These are phyloP conservation scores for Melocanna baccifera DNA, from an alignment of 176 grass and related monocot genomes.

Conservation along the genomic window DNA sequence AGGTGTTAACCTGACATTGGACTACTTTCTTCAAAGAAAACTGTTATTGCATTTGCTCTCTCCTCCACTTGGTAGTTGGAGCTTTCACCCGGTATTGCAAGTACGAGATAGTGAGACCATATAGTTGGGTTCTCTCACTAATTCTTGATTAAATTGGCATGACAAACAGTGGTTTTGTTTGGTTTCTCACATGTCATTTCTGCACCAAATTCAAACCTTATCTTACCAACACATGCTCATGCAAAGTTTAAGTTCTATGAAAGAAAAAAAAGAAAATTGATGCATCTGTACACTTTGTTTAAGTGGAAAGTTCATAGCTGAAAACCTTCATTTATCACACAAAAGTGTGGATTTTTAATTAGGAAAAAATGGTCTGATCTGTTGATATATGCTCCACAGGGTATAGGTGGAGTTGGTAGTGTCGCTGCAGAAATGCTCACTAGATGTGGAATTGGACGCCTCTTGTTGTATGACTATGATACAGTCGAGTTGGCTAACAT, in stretches of 20 bases:
- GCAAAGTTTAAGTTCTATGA: not conserved
- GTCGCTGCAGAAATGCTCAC: conserved; percentile 97
- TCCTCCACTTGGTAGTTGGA: not conserved
- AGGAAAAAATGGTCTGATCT: not conserved
- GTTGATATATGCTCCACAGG: conserved; percentile 37
- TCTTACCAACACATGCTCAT: not conserved
- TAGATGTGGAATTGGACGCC: conserved; percentile 89
- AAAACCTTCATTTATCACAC: not conserved
- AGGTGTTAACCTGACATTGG: not conserved
- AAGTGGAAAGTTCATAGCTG: not conserved
- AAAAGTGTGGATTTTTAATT: not conserved
- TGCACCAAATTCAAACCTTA: not conserved
- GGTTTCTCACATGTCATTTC: conserved; percentile 12
- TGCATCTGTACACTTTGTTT: not conserved
- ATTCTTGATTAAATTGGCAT: not conserved
- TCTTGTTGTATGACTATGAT: conserved; percentile 95
- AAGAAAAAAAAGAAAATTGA: not conserved
- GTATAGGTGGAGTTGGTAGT: conserved; percentile 95
- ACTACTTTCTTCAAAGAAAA: not conserved
- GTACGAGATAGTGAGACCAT: not conserved
- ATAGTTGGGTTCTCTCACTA: not conserved
- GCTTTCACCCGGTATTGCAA: not conserved
- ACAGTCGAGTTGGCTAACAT: conserved; percentile 96
- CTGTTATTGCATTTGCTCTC: not conserved
- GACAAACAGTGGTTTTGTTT: not conserved